A percentile compares a stretch with the other conserved stretches of the same genome.
phyloP scores from a whole-genome alignment of 2,329 filamentous ascomycete species.

The Verticillium albo-atrum region DNA sequence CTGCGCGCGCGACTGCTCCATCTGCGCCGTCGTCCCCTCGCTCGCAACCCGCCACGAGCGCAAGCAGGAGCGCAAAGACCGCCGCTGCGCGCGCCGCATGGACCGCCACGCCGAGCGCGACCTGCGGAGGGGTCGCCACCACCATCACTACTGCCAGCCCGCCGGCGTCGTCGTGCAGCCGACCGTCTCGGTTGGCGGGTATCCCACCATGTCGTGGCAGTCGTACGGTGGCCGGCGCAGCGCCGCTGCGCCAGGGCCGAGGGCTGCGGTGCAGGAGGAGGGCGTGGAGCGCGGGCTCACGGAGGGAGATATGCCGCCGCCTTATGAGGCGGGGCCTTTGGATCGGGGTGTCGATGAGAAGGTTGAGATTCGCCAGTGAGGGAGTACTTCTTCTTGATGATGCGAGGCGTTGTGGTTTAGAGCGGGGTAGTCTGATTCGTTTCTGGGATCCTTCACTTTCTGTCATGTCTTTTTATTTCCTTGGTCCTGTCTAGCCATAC shows the following conservation, averaged over 20 bases:
- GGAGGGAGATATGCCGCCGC: background rate
- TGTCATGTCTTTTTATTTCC: background rate
- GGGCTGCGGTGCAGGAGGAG: background rate
- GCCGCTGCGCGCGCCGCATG: background rate
- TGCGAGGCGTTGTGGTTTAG: background rate
- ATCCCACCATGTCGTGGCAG: background rate
- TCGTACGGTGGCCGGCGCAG: background rate
- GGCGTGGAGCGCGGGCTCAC: background rate
- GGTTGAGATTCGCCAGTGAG: background rate
- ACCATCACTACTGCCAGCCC: background rate
- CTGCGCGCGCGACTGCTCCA: background rate
- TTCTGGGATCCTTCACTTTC: background rate
- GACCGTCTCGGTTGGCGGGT: background rate
- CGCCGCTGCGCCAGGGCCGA: too few species aligned
- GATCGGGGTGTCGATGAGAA: background rate
- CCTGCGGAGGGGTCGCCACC: background rate
- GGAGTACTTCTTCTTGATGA: background rate
- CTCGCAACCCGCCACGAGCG: background rate
- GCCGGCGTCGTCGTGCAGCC: background rate
- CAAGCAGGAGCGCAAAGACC: background rate
- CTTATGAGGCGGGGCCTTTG: background rate
- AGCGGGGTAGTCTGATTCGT: background rate
- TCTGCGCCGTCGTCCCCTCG: background rate
- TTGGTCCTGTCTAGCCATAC: background rate
- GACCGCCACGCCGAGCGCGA: background rate